phyloP scores from a whole-genome alignment of 2,329 filamentous ascomycete genomes.

The Cladosporium sp. region DNA sequence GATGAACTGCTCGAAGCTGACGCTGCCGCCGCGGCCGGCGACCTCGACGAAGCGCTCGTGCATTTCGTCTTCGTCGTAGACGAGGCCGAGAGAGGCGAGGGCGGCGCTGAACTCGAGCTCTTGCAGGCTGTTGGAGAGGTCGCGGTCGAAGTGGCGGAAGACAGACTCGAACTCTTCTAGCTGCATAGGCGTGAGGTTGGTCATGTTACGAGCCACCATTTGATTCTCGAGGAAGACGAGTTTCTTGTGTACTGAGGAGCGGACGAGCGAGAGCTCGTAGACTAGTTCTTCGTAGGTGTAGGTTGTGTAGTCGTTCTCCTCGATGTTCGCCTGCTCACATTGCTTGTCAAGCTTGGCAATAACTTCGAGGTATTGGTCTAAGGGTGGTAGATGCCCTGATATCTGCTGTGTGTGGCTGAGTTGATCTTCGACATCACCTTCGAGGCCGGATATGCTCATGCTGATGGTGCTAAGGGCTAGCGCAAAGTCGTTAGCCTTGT shows the following conservation, averaged over 20 bases:
- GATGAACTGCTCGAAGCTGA: conserved; percentile 98
- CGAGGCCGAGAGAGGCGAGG: conserved; percentile 87
- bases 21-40: conserved; percentile 65
- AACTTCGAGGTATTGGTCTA: conserved; percentile 87
- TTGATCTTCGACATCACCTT: conserved; percentile 96
- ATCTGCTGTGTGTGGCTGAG: conserved; percentile 81
- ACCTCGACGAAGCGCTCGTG: conserved; percentile 89
- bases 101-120: conserved; percentile 96
- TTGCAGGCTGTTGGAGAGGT: conserved; percentile 82
- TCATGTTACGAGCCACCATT: conserved; percentile 98
- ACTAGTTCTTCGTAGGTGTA: conserved; percentile 96
- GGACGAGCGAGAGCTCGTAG: conserved; percentile 90
- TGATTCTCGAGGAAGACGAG: conserved; percentile 96
- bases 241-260: conserved; percentile 92
- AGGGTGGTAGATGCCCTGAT: conserved; percentile 78
- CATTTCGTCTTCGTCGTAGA: conserved; percentile 98
- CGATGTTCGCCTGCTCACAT: conserved; percentile 94
- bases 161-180: conserved; percentile 98
- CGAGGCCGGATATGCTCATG: conserved; percentile 90
- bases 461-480: conserved; percentile 93
- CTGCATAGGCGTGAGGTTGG: conserved; percentile 96
- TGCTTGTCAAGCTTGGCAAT: conserved; percentile 84
- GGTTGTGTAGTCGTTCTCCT: conserved; percentile 99
- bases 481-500: conserved; percentile 98
- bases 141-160: conserved; percentile 95